Evolutionary conservation across 768 basidiomycete genomes (phyloP).

Genomic region (Lactarius sp.): DNA sequence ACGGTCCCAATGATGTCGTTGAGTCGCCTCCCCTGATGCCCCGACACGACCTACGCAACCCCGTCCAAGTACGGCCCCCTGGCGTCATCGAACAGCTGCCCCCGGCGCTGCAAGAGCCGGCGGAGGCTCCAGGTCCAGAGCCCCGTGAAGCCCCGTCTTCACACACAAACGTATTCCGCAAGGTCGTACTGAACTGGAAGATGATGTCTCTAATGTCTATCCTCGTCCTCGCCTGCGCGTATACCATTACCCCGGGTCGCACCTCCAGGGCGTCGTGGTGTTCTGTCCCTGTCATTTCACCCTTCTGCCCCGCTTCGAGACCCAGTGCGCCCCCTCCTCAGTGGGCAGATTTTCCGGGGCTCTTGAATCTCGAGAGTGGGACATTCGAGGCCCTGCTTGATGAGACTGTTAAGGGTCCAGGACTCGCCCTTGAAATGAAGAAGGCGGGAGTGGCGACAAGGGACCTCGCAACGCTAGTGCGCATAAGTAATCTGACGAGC

Average conservation of each 20-base stretch:
- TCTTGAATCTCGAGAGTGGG: constrained; percentile 55
- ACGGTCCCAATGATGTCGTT: background rate
- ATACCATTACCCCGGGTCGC: constrained; percentile 36
- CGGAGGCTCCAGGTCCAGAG: background rate
- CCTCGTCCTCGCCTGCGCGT: constrained; percentile 46
- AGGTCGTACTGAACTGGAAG: constrained; percentile 38
- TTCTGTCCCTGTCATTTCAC: constrained; percentile 53
- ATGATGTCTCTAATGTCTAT: constrained; percentile 54
- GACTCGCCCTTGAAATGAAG: constrained; percentile 62
- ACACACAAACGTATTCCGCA: constrained; percentile 45
- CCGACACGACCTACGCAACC: background rate
- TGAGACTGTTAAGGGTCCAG: constrained; percentile 52
- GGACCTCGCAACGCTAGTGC: constrained; percentile 61
- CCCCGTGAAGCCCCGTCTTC: background rate
- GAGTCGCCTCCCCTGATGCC: background rate
- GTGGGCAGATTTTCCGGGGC: constrained; percentile 57
- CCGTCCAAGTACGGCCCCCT: background rate
- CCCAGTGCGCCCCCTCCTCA: constrained; percentile 30
- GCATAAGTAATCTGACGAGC: constrained; percentile 57
- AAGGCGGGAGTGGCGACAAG: constrained; percentile 72
- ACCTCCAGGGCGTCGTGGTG: constrained; percentile 45
- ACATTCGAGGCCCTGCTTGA: constrained; percentile 61
- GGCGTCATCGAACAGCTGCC: background rate
- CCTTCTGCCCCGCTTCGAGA: constrained; percentile 34
- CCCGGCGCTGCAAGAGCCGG: background rate